Conservation (phyloP, 176 grass and related monocot species). For the Eleusine coracana region DNA sequence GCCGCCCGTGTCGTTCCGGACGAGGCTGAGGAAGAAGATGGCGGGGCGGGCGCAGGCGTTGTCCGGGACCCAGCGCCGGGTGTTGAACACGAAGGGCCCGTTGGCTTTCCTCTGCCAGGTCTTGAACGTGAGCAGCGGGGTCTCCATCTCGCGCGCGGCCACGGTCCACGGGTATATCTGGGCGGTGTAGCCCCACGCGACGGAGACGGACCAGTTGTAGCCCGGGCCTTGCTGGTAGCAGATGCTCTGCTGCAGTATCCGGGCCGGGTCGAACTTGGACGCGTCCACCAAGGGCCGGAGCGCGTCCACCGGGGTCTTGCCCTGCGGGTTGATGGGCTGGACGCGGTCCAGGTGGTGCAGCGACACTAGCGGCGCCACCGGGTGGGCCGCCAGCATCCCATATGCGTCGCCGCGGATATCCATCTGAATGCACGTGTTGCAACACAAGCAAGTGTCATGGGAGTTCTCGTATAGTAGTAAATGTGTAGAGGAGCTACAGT, state of each 20-base stretch:
- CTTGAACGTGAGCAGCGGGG: constrained; percentile 46
- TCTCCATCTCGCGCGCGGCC: constrained; percentile 25
- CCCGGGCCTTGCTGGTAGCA: constrained; percentile 63
- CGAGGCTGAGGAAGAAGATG: constrained; percentile 46
- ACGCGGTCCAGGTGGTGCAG: constrained; percentile 83
- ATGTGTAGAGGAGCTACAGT: too few species aligned
- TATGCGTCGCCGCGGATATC: constrained; percentile 78
- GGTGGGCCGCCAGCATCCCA: constrained; percentile 84
- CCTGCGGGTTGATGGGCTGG: constrained; percentile 47
- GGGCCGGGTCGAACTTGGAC: constrained; percentile 55
- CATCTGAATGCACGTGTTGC: constrained; percentile 37
- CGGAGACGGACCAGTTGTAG: constrained; percentile 66
- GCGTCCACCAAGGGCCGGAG: constrained; percentile 44
- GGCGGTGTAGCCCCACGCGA: constrained; percentile 78
- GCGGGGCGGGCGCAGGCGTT: constrained; percentile 46
- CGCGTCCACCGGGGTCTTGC: constrained; percentile 40
- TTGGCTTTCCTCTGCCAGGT: constrained; percentile 35
- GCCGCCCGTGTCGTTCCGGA: constrained; percentile 26
- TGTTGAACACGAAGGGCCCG: constrained; percentile 79
- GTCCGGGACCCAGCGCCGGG: background rate
- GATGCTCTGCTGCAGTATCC: constrained; percentile 67
- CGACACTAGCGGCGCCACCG: constrained; percentile 75
- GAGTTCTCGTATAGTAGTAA: too few species aligned
- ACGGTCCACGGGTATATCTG: constrained; percentile 50
- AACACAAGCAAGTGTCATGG: too few species aligned